phyloP scores from a whole-genome alignment of 495 filamentous ascomycete genomes.

The Achaetomiella virescens region DNA sequence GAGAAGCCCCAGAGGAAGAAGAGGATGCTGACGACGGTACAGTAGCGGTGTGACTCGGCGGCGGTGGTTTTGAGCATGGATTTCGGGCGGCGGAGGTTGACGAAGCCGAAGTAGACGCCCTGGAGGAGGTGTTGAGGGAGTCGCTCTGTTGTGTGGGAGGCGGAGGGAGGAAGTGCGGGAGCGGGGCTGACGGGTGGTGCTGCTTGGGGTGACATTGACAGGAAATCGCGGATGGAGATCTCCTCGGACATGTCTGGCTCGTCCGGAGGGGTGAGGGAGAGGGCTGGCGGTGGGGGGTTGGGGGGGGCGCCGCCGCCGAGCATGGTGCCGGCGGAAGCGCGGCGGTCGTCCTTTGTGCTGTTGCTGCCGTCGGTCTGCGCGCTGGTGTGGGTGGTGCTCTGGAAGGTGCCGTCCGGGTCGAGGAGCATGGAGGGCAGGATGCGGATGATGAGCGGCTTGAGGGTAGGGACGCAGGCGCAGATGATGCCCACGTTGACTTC shows the following conservation, averaged over 20 bases:
- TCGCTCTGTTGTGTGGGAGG: not conserved
- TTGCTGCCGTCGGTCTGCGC: not conserved
- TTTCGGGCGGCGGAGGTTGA: constrained; percentile 70
- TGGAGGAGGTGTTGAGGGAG: not conserved
- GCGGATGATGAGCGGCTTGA: constrained; percentile 77
- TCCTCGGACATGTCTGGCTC: constrained; percentile 12
- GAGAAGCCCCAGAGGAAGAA: constrained; percentile 86
- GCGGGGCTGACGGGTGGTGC: not conserved
- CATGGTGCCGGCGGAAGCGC: not conserved
- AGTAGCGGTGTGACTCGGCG: constrained; percentile 44
- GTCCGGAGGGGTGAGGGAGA: not conserved
- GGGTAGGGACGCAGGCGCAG: constrained; percentile 78
- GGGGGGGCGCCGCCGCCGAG: not conserved
- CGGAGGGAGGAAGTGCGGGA: not conserved
- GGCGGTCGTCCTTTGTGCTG: not conserved
- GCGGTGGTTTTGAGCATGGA: constrained; percentile 60
- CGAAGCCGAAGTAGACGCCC: constrained; percentile 65
- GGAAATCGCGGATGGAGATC: constrained; percentile 25
- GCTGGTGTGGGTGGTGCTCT: constrained; percentile 14
- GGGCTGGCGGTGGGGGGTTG: not conserved
- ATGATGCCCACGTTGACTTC: constrained; percentile 88
- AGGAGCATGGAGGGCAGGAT: constrained; percentile 67
- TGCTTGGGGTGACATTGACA: not conserved
- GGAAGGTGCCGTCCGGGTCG: constrained; percentile 33
- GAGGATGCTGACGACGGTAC: constrained; percentile 60